Conservation (phyloP, 2,329 filamentous ascomycete species). For the Aureobasidium namibiae region DNA sequence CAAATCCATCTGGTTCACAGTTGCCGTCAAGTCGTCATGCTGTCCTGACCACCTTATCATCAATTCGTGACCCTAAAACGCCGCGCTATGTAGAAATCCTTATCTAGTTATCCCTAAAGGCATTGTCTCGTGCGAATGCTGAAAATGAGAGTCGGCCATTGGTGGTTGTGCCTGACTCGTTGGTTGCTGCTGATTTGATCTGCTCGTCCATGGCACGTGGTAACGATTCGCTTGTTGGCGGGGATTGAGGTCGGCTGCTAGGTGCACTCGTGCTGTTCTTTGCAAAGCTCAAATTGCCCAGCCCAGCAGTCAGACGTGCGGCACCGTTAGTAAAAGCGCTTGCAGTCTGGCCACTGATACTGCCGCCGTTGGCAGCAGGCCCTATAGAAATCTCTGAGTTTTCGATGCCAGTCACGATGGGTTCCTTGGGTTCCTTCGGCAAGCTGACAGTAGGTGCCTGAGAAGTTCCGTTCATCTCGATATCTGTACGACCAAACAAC, state of each 20-base stretch:
- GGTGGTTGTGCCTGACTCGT: not conserved
- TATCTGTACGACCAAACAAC: slow-evolving; percentile 73
- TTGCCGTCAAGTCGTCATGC: not conserved
- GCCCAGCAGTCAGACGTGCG: slow-evolving; percentile 6
- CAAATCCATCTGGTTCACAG: not conserved
- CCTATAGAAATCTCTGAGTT: slow-evolving; percentile 15
- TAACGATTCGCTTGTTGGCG: not conserved
- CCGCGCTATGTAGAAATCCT: slow-evolving; percentile 7
- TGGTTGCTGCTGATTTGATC: not conserved
- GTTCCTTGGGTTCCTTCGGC: slow-evolving; percentile 14
- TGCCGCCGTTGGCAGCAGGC: slow-evolving; percentile 12
- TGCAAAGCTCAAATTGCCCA: slow-evolving; percentile 3
- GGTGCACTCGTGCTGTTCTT: not conserved
- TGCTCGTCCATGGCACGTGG: not conserved
- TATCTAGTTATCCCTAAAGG: slow-evolving; percentile 7
- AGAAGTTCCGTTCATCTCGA: slow-evolving; percentile 71
- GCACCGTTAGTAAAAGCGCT: not conserved
- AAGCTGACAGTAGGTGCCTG: slow-evolving; percentile 14
- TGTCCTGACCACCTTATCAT: not conserved
- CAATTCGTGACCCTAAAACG: slow-evolving; percentile 8
- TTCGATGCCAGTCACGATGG: slow-evolving; percentile 16
- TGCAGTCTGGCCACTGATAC: not conserved
- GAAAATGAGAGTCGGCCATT: slow-evolving; percentile 3
- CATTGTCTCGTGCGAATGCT: slow-evolving; percentile 13
- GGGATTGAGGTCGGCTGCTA: not conserved